These are phyloP conservation scores for Anthoceros angustus DNA, from an alignment of 225 moss, liverwort and hornwort genomes.

Conservation along the genomic window DNA sequence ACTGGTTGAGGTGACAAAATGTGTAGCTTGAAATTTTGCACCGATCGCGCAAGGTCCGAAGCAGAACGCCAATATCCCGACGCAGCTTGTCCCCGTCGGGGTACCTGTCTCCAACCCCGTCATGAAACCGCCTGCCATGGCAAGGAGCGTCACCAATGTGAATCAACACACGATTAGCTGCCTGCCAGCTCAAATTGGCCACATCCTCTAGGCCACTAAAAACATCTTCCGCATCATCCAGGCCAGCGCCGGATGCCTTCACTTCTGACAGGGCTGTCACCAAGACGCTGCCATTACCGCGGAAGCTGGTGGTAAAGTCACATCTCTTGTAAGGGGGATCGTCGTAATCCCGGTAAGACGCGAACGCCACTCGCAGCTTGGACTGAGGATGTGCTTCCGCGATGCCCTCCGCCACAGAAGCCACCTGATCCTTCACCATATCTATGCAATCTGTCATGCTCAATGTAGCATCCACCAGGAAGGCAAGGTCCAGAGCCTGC, in stretches of 20 bases:
- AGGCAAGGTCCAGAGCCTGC: no score
- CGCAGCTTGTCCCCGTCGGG: constrained; percentile 32
- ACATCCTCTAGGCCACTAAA: constrained; percentile 12
- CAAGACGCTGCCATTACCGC: constrained; percentile 2
- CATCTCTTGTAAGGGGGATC: background rate
- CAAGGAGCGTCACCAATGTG: constrained; percentile 14
- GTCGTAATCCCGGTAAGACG: constrained; percentile 8
- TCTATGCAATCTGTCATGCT: no score
- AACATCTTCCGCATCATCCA: constrained; percentile 9
- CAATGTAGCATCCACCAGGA: no score
- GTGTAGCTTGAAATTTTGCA: constrained; percentile 24
- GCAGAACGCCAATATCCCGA: constrained; percentile 19
- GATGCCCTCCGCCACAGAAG: no score
- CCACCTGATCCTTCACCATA: no score
- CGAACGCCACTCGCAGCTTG: constrained; percentile 5
- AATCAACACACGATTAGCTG: constrained; percentile 9
- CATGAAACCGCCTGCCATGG: constrained; percentile 11
- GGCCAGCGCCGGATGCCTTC: background rate
- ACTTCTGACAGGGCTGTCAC: background rate
- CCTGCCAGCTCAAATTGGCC: constrained; percentile 8
- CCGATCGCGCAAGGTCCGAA: constrained; percentile 20
- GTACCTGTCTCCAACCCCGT: constrained; percentile 6
- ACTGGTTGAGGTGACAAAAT: constrained; percentile 35
- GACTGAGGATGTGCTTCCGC: background rate
- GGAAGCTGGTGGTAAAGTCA: constrained; percentile 8